Percentiles rank a stretch among this genome's conserved stretches.
Conservation (phyloP, 805 yeast genomes). For the Nakazawaea wyomingensis region DNA sequence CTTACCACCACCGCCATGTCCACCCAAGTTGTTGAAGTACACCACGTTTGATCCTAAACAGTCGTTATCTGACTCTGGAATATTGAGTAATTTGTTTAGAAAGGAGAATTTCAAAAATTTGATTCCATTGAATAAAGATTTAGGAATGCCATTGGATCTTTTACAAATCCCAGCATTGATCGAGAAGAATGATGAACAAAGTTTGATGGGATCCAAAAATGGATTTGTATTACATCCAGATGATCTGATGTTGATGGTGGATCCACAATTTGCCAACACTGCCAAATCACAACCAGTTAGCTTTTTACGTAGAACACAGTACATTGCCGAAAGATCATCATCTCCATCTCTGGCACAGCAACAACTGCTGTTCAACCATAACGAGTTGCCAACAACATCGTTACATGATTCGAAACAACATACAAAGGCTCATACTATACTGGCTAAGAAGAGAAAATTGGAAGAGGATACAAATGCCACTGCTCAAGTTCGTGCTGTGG, state of each 20-base stretch:
- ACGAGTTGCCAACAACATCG: too few species aligned
- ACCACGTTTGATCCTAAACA: constrained; percentile 37
- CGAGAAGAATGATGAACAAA: constrained; percentile 50
- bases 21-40: constrained; percentile 75
- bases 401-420: too few species aligned
- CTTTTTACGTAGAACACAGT: constrained; percentile 93
- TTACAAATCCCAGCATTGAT: constrained; percentile 61
- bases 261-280: constrained; percentile 55
- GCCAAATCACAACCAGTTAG: constrained; percentile 37
- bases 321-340: constrained; percentile 48
- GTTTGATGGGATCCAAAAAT: constrained; percentile 28
- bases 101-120: constrained; percentile 66
- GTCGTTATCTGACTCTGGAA: constrained; percentile 42
- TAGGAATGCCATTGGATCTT: constrained; percentile 77
- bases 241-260: constrained; percentile 72
- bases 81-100: constrained; percentile 68
- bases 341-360: constrained; percentile 12
- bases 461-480: constrained; percentile 47
- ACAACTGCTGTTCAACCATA: constrained; percentile 14
- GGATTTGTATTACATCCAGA: constrained; percentile 55
- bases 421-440: neutral
- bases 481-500: constrained; percentile 63
- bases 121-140: constrained; percentile 51
- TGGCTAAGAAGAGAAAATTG: constrained; percentile 10
- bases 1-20: constrained; percentile 89